A percentile compares a stretch with the other conserved stretches of the same genome.
These are phyloP conservation scores for Delphinella strobiligena DNA, from an alignment of 2,329 filamentous ascomycete species.

Conservation along the genomic window DNA sequence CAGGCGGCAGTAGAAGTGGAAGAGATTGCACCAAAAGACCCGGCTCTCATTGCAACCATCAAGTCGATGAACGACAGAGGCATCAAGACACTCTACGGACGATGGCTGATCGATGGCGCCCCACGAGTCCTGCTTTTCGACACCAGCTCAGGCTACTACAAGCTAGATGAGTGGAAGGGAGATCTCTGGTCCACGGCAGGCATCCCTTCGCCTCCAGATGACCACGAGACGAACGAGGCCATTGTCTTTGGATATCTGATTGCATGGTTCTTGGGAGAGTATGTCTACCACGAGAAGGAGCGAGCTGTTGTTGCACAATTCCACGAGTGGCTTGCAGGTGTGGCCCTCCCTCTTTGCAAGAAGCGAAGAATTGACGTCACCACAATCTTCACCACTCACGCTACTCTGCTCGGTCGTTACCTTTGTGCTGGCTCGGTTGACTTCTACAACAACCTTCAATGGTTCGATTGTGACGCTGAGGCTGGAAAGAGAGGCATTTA, in stretches of 20 bases:
- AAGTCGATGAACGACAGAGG: slow-evolving; percentile 87
- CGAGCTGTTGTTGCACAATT: slow-evolving; percentile 94
- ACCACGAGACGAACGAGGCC: slow-evolving; percentile 93
- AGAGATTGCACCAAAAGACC: slow-evolving; percentile 72
- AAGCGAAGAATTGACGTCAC: slow-evolving; percentile 92
- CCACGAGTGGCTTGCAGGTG: slow-evolving; percentile 96
- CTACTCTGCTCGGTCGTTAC: slow-evolving; percentile 87
- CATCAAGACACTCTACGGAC: slow-evolving; percentile 79
- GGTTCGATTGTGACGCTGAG: slow-evolving; percentile 92
- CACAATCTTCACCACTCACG: slow-evolving; percentile 97
- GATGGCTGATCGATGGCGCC: slow-evolving; percentile 95
- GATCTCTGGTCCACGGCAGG: slow-evolving; percentile 88
- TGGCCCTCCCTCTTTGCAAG: slow-evolving; percentile 81
- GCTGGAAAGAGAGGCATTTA: slow-evolving; percentile 97
- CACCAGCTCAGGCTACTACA: slow-evolving; percentile 83
- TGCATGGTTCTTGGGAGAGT: slow-evolving; percentile 98
- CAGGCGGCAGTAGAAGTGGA: slow-evolving; percentile 97
- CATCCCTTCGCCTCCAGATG: slow-evolving; percentile 83
- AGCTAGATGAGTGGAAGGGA: slow-evolving; percentile 90
- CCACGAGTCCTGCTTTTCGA: slow-evolving; percentile 90
- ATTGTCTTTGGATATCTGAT: slow-evolving; percentile 96
- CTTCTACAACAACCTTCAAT: slow-evolving; percentile 98
- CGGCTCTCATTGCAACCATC: slow-evolving; percentile 70
- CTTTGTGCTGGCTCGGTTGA: slow-evolving; percentile 95
- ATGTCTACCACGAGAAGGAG: slow-evolving; percentile 82